Evolutionary conservation across 306 rosid genomes (phyloP).

Genomic region (Vigna trinervia): DNA sequence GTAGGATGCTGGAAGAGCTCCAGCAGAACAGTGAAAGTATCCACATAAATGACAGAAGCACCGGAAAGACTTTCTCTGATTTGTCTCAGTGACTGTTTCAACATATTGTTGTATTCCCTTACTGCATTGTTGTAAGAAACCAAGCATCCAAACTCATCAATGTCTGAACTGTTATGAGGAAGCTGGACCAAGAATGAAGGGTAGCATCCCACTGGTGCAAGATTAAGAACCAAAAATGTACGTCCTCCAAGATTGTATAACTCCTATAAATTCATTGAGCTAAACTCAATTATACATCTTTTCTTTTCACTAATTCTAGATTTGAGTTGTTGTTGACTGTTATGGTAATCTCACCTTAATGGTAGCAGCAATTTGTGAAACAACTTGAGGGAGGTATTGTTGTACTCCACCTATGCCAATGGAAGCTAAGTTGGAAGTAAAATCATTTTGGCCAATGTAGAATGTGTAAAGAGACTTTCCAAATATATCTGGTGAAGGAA

Average conservation of each 20-base stretch:
- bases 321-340: background rate
- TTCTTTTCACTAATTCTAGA: background rate
- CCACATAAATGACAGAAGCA: conserved; percentile 72
- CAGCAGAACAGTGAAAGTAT: conserved; percentile 58
- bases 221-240: conserved; percentile 74
- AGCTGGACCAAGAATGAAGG: conserved; percentile 68
- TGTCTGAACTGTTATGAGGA: conserved; percentile 64
- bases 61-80: conserved; percentile 59
- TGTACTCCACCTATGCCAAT: conserved; percentile 70
- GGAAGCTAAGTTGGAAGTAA: conserved; percentile 72
- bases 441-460: conserved; percentile 89
- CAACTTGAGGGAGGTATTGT: conserved; percentile 77
- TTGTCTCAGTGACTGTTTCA: conserved; percentile 56
- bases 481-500: conserved; percentile 69
- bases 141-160: conserved; percentile 78
- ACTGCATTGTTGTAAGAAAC: conserved; percentile 77
- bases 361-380: conserved; percentile 66
- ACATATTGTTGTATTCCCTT: conserved; percentile 66
- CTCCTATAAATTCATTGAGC: conserved; percentile 57
- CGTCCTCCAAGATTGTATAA: conserved; percentile 75
- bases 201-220: conserved; percentile 93
- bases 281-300: background rate
- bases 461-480: conserved; percentile 82
- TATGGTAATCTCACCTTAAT: conserved; percentile 57
- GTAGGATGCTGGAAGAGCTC: conserved; percentile 75